These are phyloP conservation scores for Cordyceps javanica DNA, from an alignment of 2,329 filamentous ascomycete genomes.

Conservation along the genomic window DNA sequence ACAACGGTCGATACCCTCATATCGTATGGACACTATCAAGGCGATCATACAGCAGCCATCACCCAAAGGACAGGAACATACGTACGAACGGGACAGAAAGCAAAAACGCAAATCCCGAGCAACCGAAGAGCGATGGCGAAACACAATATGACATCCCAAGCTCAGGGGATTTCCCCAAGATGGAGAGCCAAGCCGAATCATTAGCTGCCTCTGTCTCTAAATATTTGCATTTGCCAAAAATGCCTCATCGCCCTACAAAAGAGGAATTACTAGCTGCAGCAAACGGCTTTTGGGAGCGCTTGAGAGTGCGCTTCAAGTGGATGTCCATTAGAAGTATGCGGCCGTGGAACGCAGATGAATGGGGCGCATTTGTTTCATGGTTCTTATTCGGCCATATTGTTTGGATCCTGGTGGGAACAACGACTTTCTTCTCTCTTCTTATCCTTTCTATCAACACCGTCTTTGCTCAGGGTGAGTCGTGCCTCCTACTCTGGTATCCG, in stretches of 20 bases:
- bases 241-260: constrained; percentile 85
- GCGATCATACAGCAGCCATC: neutral
- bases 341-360: constrained; percentile 94
- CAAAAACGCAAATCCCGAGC: neutral
- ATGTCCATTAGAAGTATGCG: constrained; percentile 88
- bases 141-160: neutral
- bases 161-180: neutral
- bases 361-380: constrained; percentile 91
- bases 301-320: constrained; percentile 96
- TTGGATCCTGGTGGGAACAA: constrained; percentile 95
- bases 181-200: constrained; percentile 31
- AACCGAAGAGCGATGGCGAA: neutral
- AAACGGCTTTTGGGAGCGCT: constrained; percentile 83
- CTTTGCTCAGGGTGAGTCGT: constrained; percentile 74
- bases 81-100: neutral
- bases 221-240: constrained; percentile 56
- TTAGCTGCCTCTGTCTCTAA: constrained; percentile 49
- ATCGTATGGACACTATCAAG: neutral
- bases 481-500: neutral
- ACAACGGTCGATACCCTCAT: neutral
- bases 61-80: neutral
- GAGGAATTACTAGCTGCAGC: constrained; percentile 89
- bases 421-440: constrained; percentile 88
- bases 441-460: constrained; percentile 94
- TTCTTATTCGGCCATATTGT: constrained; percentile 87